A percentile compares a stretch with the other conserved stretches of the same genome.
phyloP scores from a whole-genome alignment of 1,139 yeast genomes.

The Lodderomyces oxycetoniae region DNA sequence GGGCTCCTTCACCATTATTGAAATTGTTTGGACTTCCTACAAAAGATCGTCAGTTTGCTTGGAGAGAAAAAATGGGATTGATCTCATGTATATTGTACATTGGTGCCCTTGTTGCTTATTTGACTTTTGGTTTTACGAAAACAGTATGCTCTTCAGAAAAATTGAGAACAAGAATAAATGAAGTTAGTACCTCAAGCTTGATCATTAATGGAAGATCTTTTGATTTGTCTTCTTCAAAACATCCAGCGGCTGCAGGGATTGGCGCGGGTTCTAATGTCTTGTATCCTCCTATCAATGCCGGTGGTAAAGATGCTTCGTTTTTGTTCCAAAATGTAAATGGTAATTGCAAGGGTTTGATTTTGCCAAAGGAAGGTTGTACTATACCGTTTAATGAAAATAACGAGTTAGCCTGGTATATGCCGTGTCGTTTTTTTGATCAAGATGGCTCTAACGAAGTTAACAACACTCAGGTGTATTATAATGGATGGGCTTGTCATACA shows the following conservation, averaged over 20 bases:
- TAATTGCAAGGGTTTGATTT: constrained; percentile 75
- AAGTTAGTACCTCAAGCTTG: constrained; percentile 56
- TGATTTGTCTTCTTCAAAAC: constrained; percentile 63
- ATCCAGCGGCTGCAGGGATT: constrained; percentile 80
- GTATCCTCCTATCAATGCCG: constrained; percentile 83
- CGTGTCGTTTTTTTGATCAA: constrained; percentile 67
- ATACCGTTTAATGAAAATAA: constrained; percentile 63
- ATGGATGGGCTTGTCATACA: constrained; percentile 93
- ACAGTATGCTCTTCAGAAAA: constrained; percentile 65
- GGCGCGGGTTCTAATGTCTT: constrained; percentile 61
- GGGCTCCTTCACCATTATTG: constrained; percentile 83
- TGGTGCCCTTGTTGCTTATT: constrained; percentile 76
- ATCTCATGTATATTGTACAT: constrained; percentile 67
- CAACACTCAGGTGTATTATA: constrained; percentile 55
- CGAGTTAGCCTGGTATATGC: constrained; percentile 93
- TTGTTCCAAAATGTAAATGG: constrained; percentile 95
- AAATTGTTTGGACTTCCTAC: constrained; percentile 72
- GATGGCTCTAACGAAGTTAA: constrained; percentile 70
- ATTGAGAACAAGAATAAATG: constrained; percentile 53
- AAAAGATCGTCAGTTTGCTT: constrained; percentile 82
- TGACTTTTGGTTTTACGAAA: constrained; percentile 88
- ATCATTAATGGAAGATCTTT: constrained; percentile 81
- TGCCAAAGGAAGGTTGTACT: constrained; percentile 63
- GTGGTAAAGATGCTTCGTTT: constrained; percentile 85
- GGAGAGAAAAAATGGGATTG: constrained; percentile 93